Percentiles rank a stretch among this genome's conserved stretches.
Conservation (phyloP, 2,329 filamentous ascomycete genomes). For the Neophaeococcomyces mojaviensis region DNA sequence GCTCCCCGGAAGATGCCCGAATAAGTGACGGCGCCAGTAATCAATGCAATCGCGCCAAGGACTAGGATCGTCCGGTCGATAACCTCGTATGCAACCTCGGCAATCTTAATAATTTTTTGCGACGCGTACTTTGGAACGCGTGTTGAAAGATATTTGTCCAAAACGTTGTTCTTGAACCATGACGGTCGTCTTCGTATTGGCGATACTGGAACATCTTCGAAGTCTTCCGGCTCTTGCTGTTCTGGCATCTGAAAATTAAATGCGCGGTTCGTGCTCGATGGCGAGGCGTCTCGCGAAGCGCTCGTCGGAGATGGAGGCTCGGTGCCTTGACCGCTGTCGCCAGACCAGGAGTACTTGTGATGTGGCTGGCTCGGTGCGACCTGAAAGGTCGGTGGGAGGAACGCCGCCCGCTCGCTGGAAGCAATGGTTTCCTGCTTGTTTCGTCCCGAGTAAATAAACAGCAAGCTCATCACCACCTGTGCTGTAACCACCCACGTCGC, state of each 20-base stretch:
- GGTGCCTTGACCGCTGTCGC: conserved; percentile 68
- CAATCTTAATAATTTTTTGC: conserved; percentile 45
- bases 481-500: conserved; percentile 63
- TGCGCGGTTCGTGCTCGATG: conserved; percentile 41
- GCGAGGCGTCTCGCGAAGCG: conserved; percentile 55
- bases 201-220: conserved; percentile 38
- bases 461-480: conserved; percentile 62
- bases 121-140: conserved; percentile 52
- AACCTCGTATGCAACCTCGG: conserved; percentile 56
- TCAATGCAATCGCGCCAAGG: conserved; percentile 66
- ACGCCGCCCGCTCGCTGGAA: conserved; percentile 48
- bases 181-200: conserved; percentile 17
- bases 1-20: conserved; percentile 72
- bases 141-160: conserved; percentile 46
- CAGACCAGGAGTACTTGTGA: conserved; percentile 51
- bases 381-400: conserved; percentile 55
- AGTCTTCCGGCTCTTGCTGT: conserved; percentile 34
- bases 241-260: conserved; percentile 39
- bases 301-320: conserved; percentile 62
- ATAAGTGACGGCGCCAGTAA: conserved; percentile 67
- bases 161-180: conserved; percentile 36
- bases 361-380: conserved; percentile 41
- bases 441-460: conserved; percentile 52
- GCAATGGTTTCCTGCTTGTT: conserved; percentile 30
- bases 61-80: conserved; percentile 72